These are phyloP conservation scores for Monilinia aucupariae DNA, from an alignment of 2,329 filamentous ascomycete species.

Conservation along the genomic window DNA sequence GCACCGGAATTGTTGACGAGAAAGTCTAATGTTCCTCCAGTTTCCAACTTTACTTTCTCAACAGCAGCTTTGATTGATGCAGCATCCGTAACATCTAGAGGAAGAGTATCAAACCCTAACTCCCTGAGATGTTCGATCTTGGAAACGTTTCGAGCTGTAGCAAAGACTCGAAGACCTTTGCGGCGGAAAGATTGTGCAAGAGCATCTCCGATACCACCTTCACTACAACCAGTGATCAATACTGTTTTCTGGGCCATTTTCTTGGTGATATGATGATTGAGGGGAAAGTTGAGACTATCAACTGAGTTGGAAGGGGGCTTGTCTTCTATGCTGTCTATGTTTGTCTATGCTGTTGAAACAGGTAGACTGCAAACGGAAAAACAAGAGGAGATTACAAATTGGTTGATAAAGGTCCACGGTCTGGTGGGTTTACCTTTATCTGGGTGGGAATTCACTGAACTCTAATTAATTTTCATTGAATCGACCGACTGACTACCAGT, in stretches of 20 bases:
- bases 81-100: slow-evolving; percentile 39
- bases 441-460: background rate
- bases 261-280: background rate
- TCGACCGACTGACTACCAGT: no score
- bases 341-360: background rate
- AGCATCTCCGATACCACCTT: slow-evolving; percentile 40
- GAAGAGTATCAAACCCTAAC: slow-evolving; percentile 34
- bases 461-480: background rate
- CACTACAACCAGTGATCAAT: slow-evolving; percentile 39
- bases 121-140: slow-evolving; percentile 34
- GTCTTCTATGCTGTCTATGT: background rate
- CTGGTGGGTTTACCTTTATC: no score
- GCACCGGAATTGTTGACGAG: slow-evolving; percentile 43
- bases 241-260: slow-evolving; percentile 26
- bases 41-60: slow-evolving; percentile 32
- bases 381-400: background rate
- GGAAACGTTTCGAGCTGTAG: slow-evolving; percentile 38
- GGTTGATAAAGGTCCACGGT: no score
- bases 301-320: background rate
- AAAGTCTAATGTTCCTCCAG: slow-evolving; percentile 38
- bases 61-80: slow-evolving; percentile 36
- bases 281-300: background rate
- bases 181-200: slow-evolving; percentile 38
- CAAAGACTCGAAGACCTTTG: slow-evolving; percentile 38
- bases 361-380: background rate